Base-by-base conservation (phyloP, 2,329 filamentous ascomycete genomes). In the Talaromyces sp. region DNA sequence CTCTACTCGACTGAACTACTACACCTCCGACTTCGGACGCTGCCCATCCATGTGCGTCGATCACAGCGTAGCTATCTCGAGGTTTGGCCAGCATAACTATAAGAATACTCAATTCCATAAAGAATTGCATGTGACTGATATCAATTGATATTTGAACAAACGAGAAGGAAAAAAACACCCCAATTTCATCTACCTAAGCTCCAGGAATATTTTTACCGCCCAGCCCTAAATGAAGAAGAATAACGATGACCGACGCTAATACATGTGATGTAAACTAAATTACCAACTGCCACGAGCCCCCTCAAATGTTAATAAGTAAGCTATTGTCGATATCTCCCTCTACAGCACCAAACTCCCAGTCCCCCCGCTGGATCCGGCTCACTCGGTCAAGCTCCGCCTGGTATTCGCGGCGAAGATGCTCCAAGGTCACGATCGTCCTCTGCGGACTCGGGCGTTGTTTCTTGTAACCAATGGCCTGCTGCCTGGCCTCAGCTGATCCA, bases 361-460 rank as follows among this genome's bases (percentile, higher is more conserved):
- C 87, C 61, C 96, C 92, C 70, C 90, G 90, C 76, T 95, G 88
- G 72, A 97, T 92, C 58, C 90, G 89, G 57, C 89, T 90, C 66
- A 95, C 89, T 64, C 91, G 84, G 76, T 99, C 95, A 70, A 99
- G 78, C 75, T 98, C 92, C 26, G 84, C 86, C 76, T 96, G 90
- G 73, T 97, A 99, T 72, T 93, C 89, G 74, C 89, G 91, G 69
- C 93, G 84, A 57, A 98, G 80, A 72, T 96, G 93, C 31, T 89
- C 89, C 58, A 99, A 78, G 32, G 91, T 96, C 17, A 98, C 84
- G 38, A 98, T 86, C 71, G 85, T 88, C 63, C 93, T 86, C 78
- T 88, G 89, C 14, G 75, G 68, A 19, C 24, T 24, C 38, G 59
- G 27, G 68, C 68, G 74, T 66, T 66, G 64, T 58, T 67, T 67